A percentile compares a stretch with the other conserved stretches of the same genome.
These are phyloP conservation scores for Ceratobasidium sp. DNA, from an alignment of 1,284 basidiomycete genomes.

Conservation along the genomic window DNA sequence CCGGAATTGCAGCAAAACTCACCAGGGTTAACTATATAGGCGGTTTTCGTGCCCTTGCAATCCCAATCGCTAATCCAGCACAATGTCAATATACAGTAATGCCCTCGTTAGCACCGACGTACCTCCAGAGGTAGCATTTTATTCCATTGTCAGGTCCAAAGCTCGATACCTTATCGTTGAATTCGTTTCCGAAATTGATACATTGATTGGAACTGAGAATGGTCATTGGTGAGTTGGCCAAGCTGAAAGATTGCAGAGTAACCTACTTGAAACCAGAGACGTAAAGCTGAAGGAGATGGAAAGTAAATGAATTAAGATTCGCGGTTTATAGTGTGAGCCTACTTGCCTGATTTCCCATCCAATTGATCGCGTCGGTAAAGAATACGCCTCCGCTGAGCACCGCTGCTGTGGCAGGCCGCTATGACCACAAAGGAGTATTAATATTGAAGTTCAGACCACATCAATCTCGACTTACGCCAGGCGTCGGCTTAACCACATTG, in stretches of 20 bases:
- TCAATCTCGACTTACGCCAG: constrained; percentile 4
- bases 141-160: constrained; percentile 28
- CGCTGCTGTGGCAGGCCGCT: constrained; percentile 12
- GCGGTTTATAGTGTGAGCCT: background rate
- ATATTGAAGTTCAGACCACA: background rate
- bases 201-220: constrained; percentile 22
- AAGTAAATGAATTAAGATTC: background rate
- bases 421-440: background rate
- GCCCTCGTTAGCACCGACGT: background rate
- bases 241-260: too few species aligned
- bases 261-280: constrained; percentile 27
- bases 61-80: constrained; percentile 3
- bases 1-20: background rate
- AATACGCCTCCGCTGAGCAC: constrained; percentile 27
- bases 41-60: constrained; percentile 21
- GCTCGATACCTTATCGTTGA: constrained; percentile 26
- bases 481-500: constrained; percentile 28
- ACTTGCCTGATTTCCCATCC: background rate
- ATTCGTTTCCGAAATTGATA: constrained; percentile 37
- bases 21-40: constrained; percentile 25
- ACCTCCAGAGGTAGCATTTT: constrained; percentile 26
- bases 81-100: background rate
- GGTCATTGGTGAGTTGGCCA: background rate
- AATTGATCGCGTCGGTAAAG: constrained; percentile 10
- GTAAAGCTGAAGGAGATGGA: constrained; percentile 1